Evolutionary conservation across 1,284 basidiomycete species (phyloP), one percentile per base, ranked within the genome.

Genomic region (Sphaerobolus stellatus): DNA sequence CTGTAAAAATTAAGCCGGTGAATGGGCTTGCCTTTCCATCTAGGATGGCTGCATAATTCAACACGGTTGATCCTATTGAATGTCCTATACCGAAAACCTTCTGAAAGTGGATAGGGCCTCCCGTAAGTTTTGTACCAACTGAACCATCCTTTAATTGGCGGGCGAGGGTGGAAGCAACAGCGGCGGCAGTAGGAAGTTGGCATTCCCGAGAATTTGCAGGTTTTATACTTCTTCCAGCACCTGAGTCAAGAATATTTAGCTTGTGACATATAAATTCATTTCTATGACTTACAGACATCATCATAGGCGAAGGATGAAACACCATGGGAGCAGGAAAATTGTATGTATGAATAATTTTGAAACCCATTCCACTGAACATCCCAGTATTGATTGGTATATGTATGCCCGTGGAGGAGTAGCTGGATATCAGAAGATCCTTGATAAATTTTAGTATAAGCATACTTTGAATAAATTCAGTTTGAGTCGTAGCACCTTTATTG

Each of bases 281-380:
- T 7, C 3, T 34, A n/a, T n/a, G n/a, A n/a, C n/a, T n/a, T n/a
- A n/a, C 36, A 38, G 36, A 25, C 47, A 25, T 53, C 47, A 31
- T 53, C 51, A 30, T 53, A 53, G 11, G 44, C 27, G 29, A 53
- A 53, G 43, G 51, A 53, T 30, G 51, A 46, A n/a, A 53, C 33
- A 8, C 51, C 51, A 14, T 7, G 25, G 18, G 16, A 27, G 44
- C 51, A 53, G 14, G 51, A 53, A 45, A 30, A 20, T 11, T 36
- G 14, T 9, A 47, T 31, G 18, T 53, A 53, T 11, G 51, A 53
- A 28, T 53, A 53, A 30, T 53, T 53, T 36, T 53, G 51, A 28
- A 46, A 53, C 4, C 51, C 51, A 20, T 33, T 33, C 51, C 51
- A 53, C 11, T 48, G 11, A 18, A 53, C 34, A 33, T 53, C 51